Evolutionary conservation across 2,329 filamentous ascomycete species (phyloP), one percentile per base, ranked within the genome.

Genomic region (Lachnellula cervina): DNA sequence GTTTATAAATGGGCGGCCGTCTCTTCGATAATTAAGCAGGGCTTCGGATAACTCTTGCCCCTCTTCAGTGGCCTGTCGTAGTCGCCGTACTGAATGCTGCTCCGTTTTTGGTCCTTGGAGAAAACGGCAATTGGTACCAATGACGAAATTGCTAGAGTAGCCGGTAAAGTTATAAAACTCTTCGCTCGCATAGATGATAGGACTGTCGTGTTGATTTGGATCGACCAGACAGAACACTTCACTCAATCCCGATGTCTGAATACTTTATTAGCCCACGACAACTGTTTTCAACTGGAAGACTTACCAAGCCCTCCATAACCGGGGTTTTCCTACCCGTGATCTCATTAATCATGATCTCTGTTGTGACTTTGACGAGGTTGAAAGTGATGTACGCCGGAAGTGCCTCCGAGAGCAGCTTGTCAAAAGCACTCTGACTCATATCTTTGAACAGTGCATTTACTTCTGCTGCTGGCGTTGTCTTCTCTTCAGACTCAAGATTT

Each of bases 121-220:
- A 68, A 97, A 96, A 7, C 92, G 89, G 71, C 92, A 96, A 66
- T 97, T 96, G 58, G 89, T 80, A 11, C 90, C 91, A 13, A 95
- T 77, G 59, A 95, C 95, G 70, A 95, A 91, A 65, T 92, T 87
- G 59, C 85, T 86, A 56, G 83, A 90, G 71, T 96, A 97, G 21
- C 91, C 91, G 0, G 91, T 96, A 55, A 97, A 76, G 40, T 92
- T 88, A 69, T 95, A 90, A 66, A 96, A 96, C 62, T 92, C 93
- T 62, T 95, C 90, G 1, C 90, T 96, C 57, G 91, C 91, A 69
- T 96, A 96, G 21, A 96, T 86, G 61, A 97, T 96, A 0, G 91
- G 92, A 37, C 54, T 59, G 49, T 59, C 58, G 4, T 23, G 8
- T 21, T 55, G 49, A 46, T 57, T 57, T 5, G 55, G 55, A 43